A percentile compares a stretch with the other conserved stretches of the same genome.
Evolutionary conservation across 495 filamentous ascomycete species (phyloP).

Genomic region (Hypoxylon crocopeplum): DNA sequence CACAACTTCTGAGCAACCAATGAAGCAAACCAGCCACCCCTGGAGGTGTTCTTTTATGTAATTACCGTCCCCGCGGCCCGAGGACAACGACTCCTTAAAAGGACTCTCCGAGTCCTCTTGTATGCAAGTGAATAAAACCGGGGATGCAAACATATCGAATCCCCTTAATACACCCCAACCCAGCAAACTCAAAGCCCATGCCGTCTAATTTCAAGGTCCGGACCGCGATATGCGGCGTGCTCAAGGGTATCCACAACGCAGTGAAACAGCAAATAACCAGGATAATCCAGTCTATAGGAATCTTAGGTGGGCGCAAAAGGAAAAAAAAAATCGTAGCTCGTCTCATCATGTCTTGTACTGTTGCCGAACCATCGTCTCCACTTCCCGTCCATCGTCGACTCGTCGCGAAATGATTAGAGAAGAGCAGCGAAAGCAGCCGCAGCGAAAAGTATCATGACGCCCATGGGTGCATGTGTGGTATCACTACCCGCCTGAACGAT

Average conservation of each 20-base stretch:
- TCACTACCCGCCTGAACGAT: conserved; percentile 21
- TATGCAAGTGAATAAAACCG: conserved; percentile 3
- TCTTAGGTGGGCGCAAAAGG: conserved; percentile 3
- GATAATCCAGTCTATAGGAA: conserved; percentile 1
- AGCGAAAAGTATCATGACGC: conserved; percentile 12
- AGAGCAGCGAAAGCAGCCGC: conserved; percentile 30
- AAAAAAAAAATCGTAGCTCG: conserved; percentile 23
- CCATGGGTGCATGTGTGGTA: conserved; percentile 8
- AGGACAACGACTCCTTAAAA: background rate
- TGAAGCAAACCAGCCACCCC: conserved; percentile 1
- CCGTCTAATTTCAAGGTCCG: conserved; percentile 5
- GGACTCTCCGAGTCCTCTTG: conserved; percentile 9
- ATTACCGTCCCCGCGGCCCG: background rate
- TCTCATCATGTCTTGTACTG: conserved; percentile 17
- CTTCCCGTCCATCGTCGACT: background rate
- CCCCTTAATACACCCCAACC: conserved; percentile 13
- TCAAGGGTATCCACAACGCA: conserved; percentile 30
- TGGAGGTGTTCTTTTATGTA: conserved; percentile 3
- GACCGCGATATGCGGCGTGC: conserved; percentile 8
- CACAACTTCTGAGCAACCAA: conserved; percentile 2
- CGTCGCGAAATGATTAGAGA: conserved; percentile 10
- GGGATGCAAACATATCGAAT: conserved; percentile 6
- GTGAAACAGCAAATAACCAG: conserved; percentile 12
- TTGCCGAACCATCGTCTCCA: conserved; percentile 1
- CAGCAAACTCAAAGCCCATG: conserved; percentile 11